Evolutionary conservation across 2,329 filamentous ascomycete genomes (phyloP), one percentile per base, ranked within the genome.

Genomic region (Colletotrichum sp.): DNA sequence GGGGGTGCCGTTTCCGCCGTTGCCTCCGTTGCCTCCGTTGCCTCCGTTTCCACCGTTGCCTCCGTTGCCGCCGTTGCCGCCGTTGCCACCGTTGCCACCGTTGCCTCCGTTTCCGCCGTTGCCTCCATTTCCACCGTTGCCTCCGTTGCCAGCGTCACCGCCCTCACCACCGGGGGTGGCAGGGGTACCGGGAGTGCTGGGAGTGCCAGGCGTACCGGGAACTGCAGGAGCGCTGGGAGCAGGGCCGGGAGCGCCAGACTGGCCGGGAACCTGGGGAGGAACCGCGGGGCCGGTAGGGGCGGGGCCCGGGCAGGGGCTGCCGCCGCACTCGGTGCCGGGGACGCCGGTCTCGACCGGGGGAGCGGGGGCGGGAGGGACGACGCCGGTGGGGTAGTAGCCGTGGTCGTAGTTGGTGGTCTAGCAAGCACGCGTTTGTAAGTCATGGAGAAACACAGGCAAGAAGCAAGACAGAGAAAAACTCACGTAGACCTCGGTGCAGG

Each of bases 401-500:
- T 25, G 29, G 25, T 16, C 16, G 29, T 22, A 22, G 8, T 12
- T 8, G 5, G 29, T 30, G 25, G 57, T 32, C 27, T 61, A 32
- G 25, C 49, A 55, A 25, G 49, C 22, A 13, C 25, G 19, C 22
- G 49, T 55, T 25, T 55, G 36, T 29, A 27, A 32, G 27, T 19
- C n/a, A 62, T 6, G 29, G 19, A 30, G 6, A 32, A 34, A n/a
- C n/a, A n/a, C 27, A 19, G 63, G 57, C 19, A 34, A 57, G 32
- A 16, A 9, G 16, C 3, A 15, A 1, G n/a, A n/a, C n/a, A n/a
- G n/a, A n/a, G n/a, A n/a, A n/a, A 44, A 44, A 70, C 76, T 70
- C 55, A 78, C 76, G 27, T 63, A 77, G 15, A 66, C 49, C 66
- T 71, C 52, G 61, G 89, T 90, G 86, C 89, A 90, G 74, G 89